Percentiles rank a stretch among this genome's conserved stretches.
Evolutionary conservation across 345 rosid species (phyloP).

Genomic region (Heritiera fomes): DNA sequence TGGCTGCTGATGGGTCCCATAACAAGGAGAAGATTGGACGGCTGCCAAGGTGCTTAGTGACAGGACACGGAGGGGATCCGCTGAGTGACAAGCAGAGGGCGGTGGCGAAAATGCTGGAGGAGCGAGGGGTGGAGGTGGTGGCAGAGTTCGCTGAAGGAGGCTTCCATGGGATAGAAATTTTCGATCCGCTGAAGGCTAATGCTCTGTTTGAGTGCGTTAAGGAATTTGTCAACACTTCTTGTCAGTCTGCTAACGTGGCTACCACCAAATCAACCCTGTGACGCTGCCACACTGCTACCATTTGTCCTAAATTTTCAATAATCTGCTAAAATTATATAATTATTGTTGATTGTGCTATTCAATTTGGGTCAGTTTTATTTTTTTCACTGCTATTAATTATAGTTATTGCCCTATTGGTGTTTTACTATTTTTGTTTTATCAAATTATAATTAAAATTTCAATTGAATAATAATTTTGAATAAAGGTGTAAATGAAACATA

Average conservation of each 20-base stretch:
- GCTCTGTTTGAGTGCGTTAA: constrained; percentile 32
- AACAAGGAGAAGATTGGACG: constrained; percentile 47
- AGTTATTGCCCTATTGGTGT: too few species aligned
- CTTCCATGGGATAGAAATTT: constrained; percentile 65
- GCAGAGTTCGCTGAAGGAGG: constrained; percentile 51
- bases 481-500: too few species aligned
- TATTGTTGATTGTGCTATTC: not conserved
- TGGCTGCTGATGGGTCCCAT: constrained; percentile 26
- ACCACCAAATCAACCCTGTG: constrained; percentile 23
- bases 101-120: constrained; percentile 48
- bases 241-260: not conserved
- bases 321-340: not conserved
- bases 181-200: constrained; percentile 47
- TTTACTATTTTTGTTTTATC: too few species aligned
- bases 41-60: constrained; percentile 50
- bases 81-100: constrained; percentile 65
- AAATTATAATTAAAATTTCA: too few species aligned
- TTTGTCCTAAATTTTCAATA: not conserved
- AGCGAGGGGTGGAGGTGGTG: constrained; percentile 62
- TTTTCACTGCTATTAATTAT: too few species aligned
- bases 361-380: not conserved
- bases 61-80: constrained; percentile 77
- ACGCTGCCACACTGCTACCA: not conserved
- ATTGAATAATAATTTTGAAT: too few species aligned
- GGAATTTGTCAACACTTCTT: constrained; percentile 37